Percentiles rank a stretch among this genome's conserved stretches.
Evolutionary conservation across 2,329 filamentous ascomycete genomes (phyloP).

Genomic region (Sphaerostilbella broomeana): DNA sequence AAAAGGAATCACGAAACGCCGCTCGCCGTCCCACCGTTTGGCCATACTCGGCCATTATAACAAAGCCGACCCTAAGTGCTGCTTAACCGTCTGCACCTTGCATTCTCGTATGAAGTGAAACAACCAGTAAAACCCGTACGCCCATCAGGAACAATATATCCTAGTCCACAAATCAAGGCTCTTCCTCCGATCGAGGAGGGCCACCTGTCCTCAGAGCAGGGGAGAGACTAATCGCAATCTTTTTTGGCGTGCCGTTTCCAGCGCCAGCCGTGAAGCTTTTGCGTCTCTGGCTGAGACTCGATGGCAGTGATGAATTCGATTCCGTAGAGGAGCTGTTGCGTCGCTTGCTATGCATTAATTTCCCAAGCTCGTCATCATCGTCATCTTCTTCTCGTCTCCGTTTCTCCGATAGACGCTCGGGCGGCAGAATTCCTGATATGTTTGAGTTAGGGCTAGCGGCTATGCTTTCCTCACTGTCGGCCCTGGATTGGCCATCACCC

Average conservation of each 20-base stretch:
- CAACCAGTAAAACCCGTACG: conserved; percentile 11
- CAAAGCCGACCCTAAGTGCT: conserved; percentile 8
- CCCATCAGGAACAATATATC: conserved; percentile 12
- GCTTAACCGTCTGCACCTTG: conserved; percentile 5
- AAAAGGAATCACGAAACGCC: conserved; percentile 1
- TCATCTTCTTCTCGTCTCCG: conserved; percentile 79
- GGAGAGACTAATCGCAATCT: conserved; percentile 54
- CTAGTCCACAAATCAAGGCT: conserved; percentile 22
- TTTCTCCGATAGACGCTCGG: conserved; percentile 80
- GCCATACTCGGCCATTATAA: conserved; percentile 1
- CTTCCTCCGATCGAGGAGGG: conserved; percentile 33
- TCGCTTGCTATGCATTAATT: conserved; percentile 62
- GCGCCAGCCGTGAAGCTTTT: conserved; percentile 38
- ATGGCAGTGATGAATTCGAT: conserved; percentile 30
- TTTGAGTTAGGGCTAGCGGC: conserved; percentile 16
- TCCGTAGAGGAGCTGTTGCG: conserved; percentile 51
- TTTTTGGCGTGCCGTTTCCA: conserved; percentile 38
- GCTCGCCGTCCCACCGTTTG: conserved; percentile 6
- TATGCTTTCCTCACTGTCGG: conserved; percentile 28
- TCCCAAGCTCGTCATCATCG: conserved; percentile 89
- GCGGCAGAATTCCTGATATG: conserved; percentile 44
- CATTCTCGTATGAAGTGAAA: conserved; percentile 1
- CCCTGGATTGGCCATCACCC: conserved; percentile 20
- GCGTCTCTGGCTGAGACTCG: conserved; percentile 28
- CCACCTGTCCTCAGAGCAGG: conserved; percentile 37